These are phyloP conservation scores for Carex parvula DNA, from an alignment of 176 grass and related monocot genomes.

Conservation along the genomic window DNA sequence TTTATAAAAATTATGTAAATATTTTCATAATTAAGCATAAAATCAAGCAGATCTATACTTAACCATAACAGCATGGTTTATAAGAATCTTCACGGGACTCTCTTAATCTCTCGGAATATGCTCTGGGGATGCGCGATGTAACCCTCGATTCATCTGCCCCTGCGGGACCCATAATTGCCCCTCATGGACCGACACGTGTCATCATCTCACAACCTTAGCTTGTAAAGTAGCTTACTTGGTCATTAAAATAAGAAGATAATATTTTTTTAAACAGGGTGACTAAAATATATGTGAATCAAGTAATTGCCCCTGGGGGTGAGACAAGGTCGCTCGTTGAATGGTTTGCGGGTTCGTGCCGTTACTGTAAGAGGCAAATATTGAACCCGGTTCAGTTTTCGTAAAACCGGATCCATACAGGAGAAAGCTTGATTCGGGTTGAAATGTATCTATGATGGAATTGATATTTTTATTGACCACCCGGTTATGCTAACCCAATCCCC, in stretches of 20 bases:
- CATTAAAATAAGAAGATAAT: not conserved
- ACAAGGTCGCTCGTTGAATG: constrained; percentile 7
- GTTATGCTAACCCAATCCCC: constrained; percentile 22
- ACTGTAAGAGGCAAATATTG: not conserved
- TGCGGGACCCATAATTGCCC: not conserved
- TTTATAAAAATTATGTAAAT: too few species aligned
- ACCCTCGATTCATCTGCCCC: not conserved
- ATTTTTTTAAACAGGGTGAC: not conserved
- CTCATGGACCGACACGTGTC: not conserved
- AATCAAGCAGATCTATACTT: too few species aligned
- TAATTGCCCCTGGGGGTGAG: constrained; percentile 4
- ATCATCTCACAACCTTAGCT: not conserved
- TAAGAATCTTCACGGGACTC: not conserved
- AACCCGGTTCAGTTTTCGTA: not conserved
- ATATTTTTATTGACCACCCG: constrained; percentile 27
- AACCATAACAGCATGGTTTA: not conserved
- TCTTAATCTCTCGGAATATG: not conserved
- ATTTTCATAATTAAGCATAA: not conserved
- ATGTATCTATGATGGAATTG: constrained; percentile 21
- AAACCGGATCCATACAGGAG: not conserved
- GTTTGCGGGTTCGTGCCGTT: constrained; percentile 11
- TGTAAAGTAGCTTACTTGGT: constrained; percentile 13
- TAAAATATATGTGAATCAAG: constrained; percentile 12
- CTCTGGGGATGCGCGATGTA: not conserved
- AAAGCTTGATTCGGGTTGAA: constrained; percentile 11